phyloP scores from a whole-genome alignment of 768 basidiomycete species.

The Tulasnella calospora region DNA sequence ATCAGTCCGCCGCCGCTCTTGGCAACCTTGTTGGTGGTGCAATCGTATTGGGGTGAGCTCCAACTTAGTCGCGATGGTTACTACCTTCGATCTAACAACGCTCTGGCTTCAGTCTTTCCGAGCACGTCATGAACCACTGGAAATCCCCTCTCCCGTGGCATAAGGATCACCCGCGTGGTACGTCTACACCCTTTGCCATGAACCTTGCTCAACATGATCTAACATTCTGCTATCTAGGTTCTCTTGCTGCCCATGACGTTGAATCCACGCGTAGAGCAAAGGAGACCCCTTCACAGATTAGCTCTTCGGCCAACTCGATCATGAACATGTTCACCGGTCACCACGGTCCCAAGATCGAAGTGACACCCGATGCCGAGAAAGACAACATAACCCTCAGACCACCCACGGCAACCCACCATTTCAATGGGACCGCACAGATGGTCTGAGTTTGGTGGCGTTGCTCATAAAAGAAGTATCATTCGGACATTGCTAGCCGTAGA shows the following conservation, averaged over 20 bases:
- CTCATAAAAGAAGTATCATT: background rate
- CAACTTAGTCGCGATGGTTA: background rate
- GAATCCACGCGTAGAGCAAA: conserved; percentile 15
- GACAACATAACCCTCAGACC: background rate
- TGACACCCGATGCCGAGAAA: background rate
- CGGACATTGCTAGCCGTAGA: background rate
- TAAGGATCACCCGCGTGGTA: conserved; percentile 16
- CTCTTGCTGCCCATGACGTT: conserved; percentile 14
- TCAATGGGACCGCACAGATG: background rate
- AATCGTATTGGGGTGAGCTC: conserved; percentile 26
- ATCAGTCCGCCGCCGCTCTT: conserved; percentile 29
- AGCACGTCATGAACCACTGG: conserved; percentile 24
- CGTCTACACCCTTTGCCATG: background rate
- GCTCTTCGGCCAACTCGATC: conserved; percentile 13
- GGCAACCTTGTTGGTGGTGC: conserved; percentile 30
- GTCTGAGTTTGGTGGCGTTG: background rate
- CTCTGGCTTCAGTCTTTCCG: background rate
- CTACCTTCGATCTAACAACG: background rate
- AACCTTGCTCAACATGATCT: background rate
- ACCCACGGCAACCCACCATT: background rate
- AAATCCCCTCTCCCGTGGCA: conserved; percentile 21
- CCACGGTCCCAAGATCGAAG: background rate
- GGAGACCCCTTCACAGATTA: background rate
- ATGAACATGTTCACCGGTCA: background rate
- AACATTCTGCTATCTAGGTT: background rate